Evolutionary conservation across 2,329 filamentous ascomycete genomes (phyloP).

Genomic region (Calonectria pseudoreteaudii): DNA sequence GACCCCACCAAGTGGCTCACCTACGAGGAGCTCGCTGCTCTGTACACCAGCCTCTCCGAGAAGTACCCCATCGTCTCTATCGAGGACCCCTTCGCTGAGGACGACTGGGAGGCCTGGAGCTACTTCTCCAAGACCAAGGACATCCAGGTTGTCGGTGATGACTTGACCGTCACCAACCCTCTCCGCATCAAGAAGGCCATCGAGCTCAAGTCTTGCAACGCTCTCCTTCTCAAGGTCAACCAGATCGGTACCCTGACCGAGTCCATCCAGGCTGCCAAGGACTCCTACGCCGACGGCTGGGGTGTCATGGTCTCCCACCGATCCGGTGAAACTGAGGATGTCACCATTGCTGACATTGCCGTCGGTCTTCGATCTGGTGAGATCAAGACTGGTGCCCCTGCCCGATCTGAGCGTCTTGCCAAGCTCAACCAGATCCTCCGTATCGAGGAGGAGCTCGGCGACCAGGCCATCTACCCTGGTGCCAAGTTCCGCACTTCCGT

Average conservation of each 20-base stretch:
- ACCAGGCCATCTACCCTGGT: constrained; percentile 91
- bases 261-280: constrained; percentile 99
- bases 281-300: constrained; percentile 95
- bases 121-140: constrained; percentile 99
- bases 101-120: constrained; percentile 99
- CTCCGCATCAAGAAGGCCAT: constrained; percentile 99
- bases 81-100: constrained; percentile 99
- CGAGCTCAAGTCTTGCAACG: constrained; percentile 98
- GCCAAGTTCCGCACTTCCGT: constrained; percentile 91
- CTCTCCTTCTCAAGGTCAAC: constrained; percentile 99
- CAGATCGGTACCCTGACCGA: constrained; percentile 99
- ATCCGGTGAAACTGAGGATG: constrained; percentile 99
- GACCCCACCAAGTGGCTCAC: constrained; percentile 98
- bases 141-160: constrained; percentile 98
- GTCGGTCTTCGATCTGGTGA: constrained; percentile 96
- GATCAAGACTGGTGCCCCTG: constrained; percentile 99
- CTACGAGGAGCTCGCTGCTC: constrained; percentile 94
- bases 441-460: constrained; percentile 98
- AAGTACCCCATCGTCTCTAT: constrained; percentile 99
- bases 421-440: constrained; percentile 99
- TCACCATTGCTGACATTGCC: constrained; percentile 98
- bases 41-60: constrained; percentile 87
- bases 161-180: constrained; percentile 99
- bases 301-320: constrained; percentile 99
- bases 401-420: constrained; percentile 96